Conservation (phyloP, 2,329 filamentous ascomycete genomes). For the Diaporthe caulivora region DNA sequence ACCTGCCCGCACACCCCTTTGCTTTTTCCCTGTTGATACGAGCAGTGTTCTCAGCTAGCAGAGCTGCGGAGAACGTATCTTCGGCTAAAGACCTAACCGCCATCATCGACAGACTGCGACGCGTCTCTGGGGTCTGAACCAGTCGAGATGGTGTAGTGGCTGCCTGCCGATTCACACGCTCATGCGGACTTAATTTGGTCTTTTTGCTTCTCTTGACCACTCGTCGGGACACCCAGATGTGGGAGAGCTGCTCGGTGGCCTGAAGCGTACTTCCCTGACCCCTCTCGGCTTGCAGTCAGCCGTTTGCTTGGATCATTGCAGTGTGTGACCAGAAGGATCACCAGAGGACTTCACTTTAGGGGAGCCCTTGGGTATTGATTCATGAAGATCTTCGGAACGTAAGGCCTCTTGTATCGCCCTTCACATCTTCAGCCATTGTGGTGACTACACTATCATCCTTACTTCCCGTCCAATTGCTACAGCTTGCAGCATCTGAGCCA, state of each 20-base stretch:
- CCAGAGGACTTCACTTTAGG: background rate
- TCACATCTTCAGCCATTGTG: background rate
- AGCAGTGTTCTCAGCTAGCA: background rate
- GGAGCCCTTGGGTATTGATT: background rate
- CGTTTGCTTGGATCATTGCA: background rate
- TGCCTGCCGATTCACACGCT: background rate
- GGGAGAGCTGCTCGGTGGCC: too few species aligned
- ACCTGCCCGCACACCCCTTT: background rate
- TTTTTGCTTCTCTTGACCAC: background rate
- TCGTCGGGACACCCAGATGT: background rate
- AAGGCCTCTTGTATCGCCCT: background rate
- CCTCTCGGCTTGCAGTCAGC: background rate
- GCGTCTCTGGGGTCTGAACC: background rate
- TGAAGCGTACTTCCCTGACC: too few species aligned
- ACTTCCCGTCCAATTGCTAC: background rate
- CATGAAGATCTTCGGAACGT: too few species aligned
- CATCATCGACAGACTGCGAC: background rate
- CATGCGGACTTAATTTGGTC: background rate
- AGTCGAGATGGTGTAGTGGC: background rate
- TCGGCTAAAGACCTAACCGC: background rate
- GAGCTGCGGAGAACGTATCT: background rate
- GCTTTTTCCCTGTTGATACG: background rate
- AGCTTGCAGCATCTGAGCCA: background rate
- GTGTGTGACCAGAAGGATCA: background rate
- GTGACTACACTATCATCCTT: background rate